phyloP scores from a whole-genome alignment of 768 basidiomycete genomes.

The Lactarius hatsudake region DNA sequence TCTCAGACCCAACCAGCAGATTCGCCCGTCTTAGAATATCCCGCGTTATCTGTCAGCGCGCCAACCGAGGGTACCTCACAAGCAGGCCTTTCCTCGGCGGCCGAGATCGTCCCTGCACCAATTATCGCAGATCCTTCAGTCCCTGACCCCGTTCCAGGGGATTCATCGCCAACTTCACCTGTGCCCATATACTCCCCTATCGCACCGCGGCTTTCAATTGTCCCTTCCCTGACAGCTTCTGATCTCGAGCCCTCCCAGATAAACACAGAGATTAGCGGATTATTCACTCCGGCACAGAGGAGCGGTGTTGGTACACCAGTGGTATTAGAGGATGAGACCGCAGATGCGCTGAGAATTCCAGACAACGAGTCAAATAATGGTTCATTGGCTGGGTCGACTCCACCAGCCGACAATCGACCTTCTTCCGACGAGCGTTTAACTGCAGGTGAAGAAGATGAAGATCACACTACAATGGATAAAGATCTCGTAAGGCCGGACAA shows the following conservation, averaged over 20 bases:
- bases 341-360: neutral
- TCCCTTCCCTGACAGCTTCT: slow-evolving; percentile 11
- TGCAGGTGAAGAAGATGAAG: neutral
- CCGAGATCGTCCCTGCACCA: slow-evolving; percentile 21
- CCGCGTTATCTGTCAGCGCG: neutral
- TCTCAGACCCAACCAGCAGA: neutral
- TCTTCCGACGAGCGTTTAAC: neutral
- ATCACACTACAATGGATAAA: neutral
- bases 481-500: neutral
- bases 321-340: slow-evolving; percentile 17
- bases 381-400: neutral
- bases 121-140: slow-evolving; percentile 28
- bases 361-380: neutral
- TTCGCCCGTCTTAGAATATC: slow-evolving; percentile 4
- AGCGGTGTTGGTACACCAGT: slow-evolving; percentile 22
- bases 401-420: neutral
- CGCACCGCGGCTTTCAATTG: slow-evolving; percentile 1
- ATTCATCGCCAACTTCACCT: slow-evolving; percentile 1
- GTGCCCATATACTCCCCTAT: neutral
- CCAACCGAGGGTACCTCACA: neutral
- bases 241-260: slow-evolving; percentile 8
- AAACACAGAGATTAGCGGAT: slow-evolving; percentile 17
- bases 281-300: slow-evolving; percentile 26
- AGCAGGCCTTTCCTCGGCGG: neutral
- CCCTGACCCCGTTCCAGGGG: slow-evolving; percentile 24